Percentiles rank a stretch among this genome's conserved stretches.
Evolutionary conservation across 192 early-diverging fungal genomes (phyloP).

Genomic region (Gonapodya sp.): DNA sequence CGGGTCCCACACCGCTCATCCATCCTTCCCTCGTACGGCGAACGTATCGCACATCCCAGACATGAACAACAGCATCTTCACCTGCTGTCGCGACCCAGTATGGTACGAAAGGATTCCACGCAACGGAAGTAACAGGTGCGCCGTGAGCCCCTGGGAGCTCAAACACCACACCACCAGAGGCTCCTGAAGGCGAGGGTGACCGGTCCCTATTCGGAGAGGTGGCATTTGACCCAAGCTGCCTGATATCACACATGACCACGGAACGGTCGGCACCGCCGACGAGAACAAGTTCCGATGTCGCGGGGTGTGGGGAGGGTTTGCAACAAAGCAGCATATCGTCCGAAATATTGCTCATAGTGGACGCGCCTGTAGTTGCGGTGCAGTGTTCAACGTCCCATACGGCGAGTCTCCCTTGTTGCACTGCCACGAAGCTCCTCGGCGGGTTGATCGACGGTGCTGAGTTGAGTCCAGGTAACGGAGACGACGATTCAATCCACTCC

Average conservation of each 20-base stretch:
- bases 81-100: constrained; percentile 62
- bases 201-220: background rate
- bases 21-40: constrained; percentile 4
- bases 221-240: background rate
- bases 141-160: constrained; percentile 23
- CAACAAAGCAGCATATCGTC: background rate
- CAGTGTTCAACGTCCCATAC: background rate
- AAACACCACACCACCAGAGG: background rate
- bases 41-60: constrained; percentile 64
- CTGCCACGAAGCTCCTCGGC: background rate
- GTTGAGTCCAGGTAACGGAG: background rate
- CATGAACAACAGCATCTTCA: constrained; percentile 43
- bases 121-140: constrained; percentile 36
- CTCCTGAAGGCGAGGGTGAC: background rate
- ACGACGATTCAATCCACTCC: background rate
- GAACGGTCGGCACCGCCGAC: background rate
- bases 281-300: background rate
- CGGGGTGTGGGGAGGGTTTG: background rate
- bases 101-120: constrained; percentile 66
- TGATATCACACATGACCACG: background rate
- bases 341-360: background rate
- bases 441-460: background rate
- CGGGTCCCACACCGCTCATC: constrained; percentile 21
- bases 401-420: background rate
- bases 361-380: background rate